Percentiles rank a stretch among this genome's conserved stretches.
Conservation (phyloP, 345 rosid species). For the Syzygium aromaticum region DNA sequence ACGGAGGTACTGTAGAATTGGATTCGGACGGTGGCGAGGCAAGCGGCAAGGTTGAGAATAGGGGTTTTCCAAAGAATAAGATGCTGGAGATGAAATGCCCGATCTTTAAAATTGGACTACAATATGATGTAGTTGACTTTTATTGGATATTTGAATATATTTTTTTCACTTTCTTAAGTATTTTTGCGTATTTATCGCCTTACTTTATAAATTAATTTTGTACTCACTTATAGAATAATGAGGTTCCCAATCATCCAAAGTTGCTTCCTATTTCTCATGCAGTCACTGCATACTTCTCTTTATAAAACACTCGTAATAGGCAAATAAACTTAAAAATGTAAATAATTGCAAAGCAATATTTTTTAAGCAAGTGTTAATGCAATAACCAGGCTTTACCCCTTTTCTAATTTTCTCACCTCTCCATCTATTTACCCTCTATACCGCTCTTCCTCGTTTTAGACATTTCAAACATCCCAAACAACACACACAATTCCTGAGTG, state of each 20-base stretch:
- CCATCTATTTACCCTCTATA: neutral
- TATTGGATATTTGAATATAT: neutral
- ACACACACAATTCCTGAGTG: no score
- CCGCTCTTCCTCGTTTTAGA: no score
- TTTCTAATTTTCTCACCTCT: neutral
- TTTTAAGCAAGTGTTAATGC: no score
- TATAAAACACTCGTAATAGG: neutral
- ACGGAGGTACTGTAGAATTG: neutral
- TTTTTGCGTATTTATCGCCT: neutral
- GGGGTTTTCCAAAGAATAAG: neutral
- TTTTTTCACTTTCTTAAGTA: neutral
- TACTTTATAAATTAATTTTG: neutral
- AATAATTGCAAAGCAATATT: neutral
- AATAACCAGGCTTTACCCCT: neutral
- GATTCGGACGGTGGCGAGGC: neutral
- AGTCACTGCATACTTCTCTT: neutral
- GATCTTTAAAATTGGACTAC: neutral
- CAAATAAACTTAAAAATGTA: neutral
- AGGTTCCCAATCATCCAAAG: neutral
- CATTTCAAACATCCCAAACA: no score
- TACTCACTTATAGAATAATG: neutral
- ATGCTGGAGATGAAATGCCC: neutral
- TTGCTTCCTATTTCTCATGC: neutral
- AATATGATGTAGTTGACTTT: neutral
- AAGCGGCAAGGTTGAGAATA: neutral